Conservation (phyloP, 2,329 filamentous ascomycete genomes). For the Arthrocladium fulminans region DNA sequence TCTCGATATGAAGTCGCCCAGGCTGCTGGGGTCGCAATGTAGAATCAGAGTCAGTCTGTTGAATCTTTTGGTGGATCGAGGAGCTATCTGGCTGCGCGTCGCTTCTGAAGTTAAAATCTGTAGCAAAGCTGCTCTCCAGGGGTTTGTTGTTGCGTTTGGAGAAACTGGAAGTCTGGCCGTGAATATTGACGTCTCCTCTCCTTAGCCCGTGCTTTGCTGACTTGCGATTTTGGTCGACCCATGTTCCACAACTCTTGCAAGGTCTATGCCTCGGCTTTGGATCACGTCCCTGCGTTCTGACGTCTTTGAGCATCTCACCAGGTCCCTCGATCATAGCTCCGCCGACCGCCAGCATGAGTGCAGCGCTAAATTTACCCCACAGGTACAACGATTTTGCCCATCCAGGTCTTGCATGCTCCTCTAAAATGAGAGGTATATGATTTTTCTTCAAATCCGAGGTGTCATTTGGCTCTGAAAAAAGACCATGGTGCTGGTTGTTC, state of each 20-base stretch:
- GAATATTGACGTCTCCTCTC: neutral
- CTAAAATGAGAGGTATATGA: neutral
- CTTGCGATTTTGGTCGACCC: neutral
- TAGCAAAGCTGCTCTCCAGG: neutral
- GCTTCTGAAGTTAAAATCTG: neutral
- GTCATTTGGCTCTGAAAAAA: no score
- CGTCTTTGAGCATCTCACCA: conserved; percentile 29
- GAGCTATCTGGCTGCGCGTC: conserved; percentile 2
- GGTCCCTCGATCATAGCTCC: conserved; percentile 41
- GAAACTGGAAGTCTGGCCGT: neutral
- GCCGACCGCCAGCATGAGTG: conserved; percentile 41
- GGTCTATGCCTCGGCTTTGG: neutral
- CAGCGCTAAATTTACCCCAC: conserved; percentile 42
- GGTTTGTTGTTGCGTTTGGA: neutral
- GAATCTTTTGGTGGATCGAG: neutral
- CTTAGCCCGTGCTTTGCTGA: neutral
- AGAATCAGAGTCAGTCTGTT: neutral
- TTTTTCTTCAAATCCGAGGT: conserved; percentile 10
- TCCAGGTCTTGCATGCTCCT: conserved; percentile 3
- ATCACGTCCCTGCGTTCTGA: neutral
- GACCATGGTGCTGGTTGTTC: no score
- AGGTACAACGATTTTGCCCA: conserved; percentile 28
- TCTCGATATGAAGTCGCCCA: neutral
- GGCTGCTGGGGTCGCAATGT: neutral
- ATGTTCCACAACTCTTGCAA: neutral